Evolutionary conservation across 2,329 filamentous ascomycete species (phyloP), one percentile per base, ranked within the genome.

Genomic region (Daldinia sp.): DNA sequence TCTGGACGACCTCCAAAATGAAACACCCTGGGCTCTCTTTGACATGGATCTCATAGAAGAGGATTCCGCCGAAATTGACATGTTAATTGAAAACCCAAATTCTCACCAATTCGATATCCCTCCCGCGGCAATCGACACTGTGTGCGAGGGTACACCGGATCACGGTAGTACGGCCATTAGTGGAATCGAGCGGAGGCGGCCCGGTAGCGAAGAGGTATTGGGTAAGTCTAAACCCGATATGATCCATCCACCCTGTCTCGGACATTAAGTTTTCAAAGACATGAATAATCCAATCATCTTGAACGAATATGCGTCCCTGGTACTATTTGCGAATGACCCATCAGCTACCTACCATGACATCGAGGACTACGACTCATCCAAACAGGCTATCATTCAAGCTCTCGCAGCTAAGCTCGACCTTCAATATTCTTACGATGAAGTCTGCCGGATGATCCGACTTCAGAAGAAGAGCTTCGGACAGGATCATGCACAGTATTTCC

Each of bases 271-370:
- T 30, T 56, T 32, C 13, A 56, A n/a, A 67, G 66, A 67, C 17
- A 64, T 64, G 64, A 64, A 68, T 23, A 50, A 67, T 15, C 61
- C 61, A 25, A 35, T 25, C 19, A 56, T 62, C 3, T 54, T 68
- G 19, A 56, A 39, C 32, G 49, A 60, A n/a, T 64, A 64, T 35
- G 43, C 52, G 11, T 58, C 61, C 3, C 37, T 67, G 19, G 49
- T 64, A 25, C 52, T 68, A 15, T 68, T 68, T 37, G 27, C 58
- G 43, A 67, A 68, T 17, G 61, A 64, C 30, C 64, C 64, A 23
- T 64, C 53, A 6, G 53, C 50, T 29, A 23, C 54, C 21, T 15
- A 61, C 37, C 55, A 67, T 25, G 49, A 64, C 13, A 49, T 67
- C 21, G 48, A 54, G 21, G 15, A 50, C 47, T 67, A 50, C 49